Evolutionary conservation across 148 eudicot genomes (phyloP), one percentile per base, ranked within the genome.

Genomic region (Chenopodium album): DNA sequence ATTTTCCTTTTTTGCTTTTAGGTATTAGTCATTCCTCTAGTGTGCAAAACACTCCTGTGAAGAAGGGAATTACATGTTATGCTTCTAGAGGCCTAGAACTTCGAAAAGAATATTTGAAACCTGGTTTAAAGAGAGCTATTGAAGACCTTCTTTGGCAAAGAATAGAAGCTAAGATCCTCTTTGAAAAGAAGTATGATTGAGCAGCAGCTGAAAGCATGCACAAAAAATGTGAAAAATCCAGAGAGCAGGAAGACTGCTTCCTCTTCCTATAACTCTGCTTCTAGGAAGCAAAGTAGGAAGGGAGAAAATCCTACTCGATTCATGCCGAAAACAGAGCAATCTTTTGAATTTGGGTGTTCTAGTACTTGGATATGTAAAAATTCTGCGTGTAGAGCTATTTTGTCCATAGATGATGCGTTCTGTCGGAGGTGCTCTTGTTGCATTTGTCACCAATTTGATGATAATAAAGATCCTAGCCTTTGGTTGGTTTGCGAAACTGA

Each of bases 351-450:
- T 17, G 88, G 81, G 72, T 29, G 47, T 84, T 81, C 91, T 69
- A 87, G 79, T 84, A 80, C 88, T 20, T 84, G 90, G 91, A 84
- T 91, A 23, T 95, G 98, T 82, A 87, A 89, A 71, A 95, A 95
- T 84, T 80, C 98, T 86, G 99, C 98, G 29, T 94, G 99, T 75
- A 88, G 93, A 80, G 94, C 95, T 75, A 79, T 84, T 79, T 76
- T 94, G 82, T 85, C 92, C 4, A 75, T 76, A 10, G 89, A 88
- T 77, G 90, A 92, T 83, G 85, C 87, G 8, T 96, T 94, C 83
- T 92, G 99, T 88, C 88, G 87, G 86, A 91, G 99, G 86, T 96
- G 99, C 82, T 96, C 99, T 17, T 95, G 99, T 85, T 94, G 92
- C 87, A 93, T 95, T 22, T 95, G 98, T 79, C 94, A 89, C 86